A percentile compares a stretch with the other conserved stretches of the same genome.
These are phyloP conservation scores for Sugiyamaella lignohabitans DNA, from an alignment of 805 yeast species.

Conservation along the genomic window DNA sequence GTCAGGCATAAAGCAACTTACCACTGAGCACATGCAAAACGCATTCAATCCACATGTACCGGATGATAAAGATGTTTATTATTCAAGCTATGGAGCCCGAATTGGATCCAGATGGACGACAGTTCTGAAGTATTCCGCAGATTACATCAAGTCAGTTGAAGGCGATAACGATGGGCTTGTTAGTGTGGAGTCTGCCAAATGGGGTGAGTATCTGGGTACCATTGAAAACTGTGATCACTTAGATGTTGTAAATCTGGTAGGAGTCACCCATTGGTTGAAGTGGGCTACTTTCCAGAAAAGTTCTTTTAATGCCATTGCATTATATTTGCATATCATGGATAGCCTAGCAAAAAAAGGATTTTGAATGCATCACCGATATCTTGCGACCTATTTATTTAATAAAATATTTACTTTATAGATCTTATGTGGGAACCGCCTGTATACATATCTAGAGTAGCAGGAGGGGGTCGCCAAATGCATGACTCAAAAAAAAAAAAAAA, in stretches of 20 bases:
- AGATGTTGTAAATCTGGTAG: conserved; percentile 70
- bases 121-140: conserved; percentile 60
- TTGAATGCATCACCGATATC: conserved; percentile 23
- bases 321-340: conserved; percentile 64
- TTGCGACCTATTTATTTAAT: background rate
- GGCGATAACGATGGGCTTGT: conserved; percentile 84
- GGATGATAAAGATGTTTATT: conserved; percentile 57
- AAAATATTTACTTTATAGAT: background rate
- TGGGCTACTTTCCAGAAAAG: conserved; percentile 17
- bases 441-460: too few relatives aligned
- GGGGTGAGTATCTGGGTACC: conserved; percentile 84
- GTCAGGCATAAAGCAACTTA: conserved; percentile 54
- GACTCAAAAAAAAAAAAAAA: too few relatives aligned
- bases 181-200: conserved; percentile 64
- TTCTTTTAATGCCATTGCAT: conserved; percentile 57
- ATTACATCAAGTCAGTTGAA: conserved; percentile 42
- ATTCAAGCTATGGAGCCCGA: conserved; percentile 79
- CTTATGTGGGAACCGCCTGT: background rate
- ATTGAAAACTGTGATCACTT: conserved; percentile 74
- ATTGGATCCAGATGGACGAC: conserved; percentile 58
- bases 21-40: conserved; percentile 44
- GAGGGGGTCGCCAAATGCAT: too few relatives aligned
- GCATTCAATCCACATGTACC: conserved; percentile 47
- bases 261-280: conserved; percentile 25
- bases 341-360: conserved; percentile 53